phyloP scores from a whole-genome alignment of 495 filamentous ascomycete species.

The Rhizodiscina lignyota region DNA sequence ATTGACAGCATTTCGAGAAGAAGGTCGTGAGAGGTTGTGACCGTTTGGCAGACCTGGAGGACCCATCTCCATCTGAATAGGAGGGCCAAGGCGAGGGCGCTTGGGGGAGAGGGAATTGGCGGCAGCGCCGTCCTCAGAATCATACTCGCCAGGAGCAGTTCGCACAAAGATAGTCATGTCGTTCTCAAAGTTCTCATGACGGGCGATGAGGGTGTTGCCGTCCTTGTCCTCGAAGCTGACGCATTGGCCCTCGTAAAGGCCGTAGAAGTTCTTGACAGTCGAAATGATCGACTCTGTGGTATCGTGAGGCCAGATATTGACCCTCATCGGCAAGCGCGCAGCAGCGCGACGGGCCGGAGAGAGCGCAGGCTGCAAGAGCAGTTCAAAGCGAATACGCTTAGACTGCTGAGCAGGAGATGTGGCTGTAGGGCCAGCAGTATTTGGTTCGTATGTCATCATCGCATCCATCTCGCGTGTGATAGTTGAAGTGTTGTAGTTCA shows the following conservation, averaged over 20 bases:
- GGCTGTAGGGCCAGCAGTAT: too few relatives aligned
- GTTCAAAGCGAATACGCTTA: too few relatives aligned
- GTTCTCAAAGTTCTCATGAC: slow-evolving; percentile 84
- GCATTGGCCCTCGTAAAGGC: slow-evolving; percentile 65
- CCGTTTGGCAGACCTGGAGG: slow-evolving; percentile 30
- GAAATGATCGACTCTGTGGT: slow-evolving; percentile 90
- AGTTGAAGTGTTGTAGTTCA: too few relatives aligned
- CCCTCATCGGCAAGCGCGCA: slow-evolving; percentile 77
- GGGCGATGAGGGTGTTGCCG: slow-evolving; percentile 76
- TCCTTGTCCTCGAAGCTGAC: slow-evolving; percentile 83
- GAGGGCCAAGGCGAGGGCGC: slow-evolving; percentile 18
- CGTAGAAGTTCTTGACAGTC: slow-evolving; percentile 96
- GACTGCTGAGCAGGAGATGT: too few relatives aligned
- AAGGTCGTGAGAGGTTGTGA: slow-evolving; percentile 44
- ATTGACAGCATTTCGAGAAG: slow-evolving; percentile 49
- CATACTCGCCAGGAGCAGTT: slow-evolving; percentile 43
- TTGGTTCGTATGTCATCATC: too few relatives aligned
- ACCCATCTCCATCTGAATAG: slow-evolving; percentile 24
- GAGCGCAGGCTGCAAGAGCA: slow-evolving; percentile 60
- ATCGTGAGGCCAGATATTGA: slow-evolving; percentile 84
- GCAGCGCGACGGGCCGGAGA: slow-evolving; percentile 49
- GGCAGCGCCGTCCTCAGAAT: slow-evolving; percentile 5
- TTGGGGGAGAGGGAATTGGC: slow-evolving; percentile 17
- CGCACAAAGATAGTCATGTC: slow-evolving; percentile 83
- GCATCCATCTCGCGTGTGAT: too few relatives aligned